Evolutionary conservation across 2,329 filamentous ascomycete species (phyloP).

Genomic region (Lachnellula subtilissima): DNA sequence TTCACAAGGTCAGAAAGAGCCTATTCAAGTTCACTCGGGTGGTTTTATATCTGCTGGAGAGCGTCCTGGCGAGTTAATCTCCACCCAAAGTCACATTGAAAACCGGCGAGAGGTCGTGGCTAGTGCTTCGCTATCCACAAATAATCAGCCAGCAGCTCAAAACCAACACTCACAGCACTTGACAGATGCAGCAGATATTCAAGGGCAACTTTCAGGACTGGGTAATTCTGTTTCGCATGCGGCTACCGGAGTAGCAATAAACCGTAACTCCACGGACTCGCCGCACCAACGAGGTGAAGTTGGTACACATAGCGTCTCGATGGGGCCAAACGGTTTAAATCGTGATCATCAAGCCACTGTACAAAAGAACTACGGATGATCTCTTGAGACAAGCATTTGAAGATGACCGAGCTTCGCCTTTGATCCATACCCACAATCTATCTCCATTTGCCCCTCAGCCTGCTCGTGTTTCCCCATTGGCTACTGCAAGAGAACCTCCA

Average conservation of each 20-base stretch:
- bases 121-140: conserved; percentile 27
- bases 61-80: conserved; percentile 14
- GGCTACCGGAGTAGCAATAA: conserved; percentile 2
- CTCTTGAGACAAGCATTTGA: conserved; percentile 37
- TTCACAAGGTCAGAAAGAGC: conserved; percentile 23
- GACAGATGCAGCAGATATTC: neutral
- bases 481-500: conserved; percentile 38
- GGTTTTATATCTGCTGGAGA: conserved; percentile 20
- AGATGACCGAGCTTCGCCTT: conserved; percentile 47
- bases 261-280: neutral
- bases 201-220: conserved; percentile 2
- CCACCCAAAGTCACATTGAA: conserved; percentile 20
- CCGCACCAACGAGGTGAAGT: neutral
- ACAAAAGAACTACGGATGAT: conserved; percentile 33
- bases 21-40: conserved; percentile 20
- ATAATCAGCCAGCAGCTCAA: conserved; percentile 25
- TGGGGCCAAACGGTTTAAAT: neutral
- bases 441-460: conserved; percentile 72
- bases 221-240: conserved; percentile 9
- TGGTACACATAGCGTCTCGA: neutral
- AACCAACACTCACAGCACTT: conserved; percentile 16
- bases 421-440: conserved; percentile 69
- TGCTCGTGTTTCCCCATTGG: conserved; percentile 59
- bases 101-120: conserved; percentile 24
- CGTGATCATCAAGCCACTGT: conserved; percentile 34